phyloP scores from a whole-genome alignment of 345 rosid species.

The Rhodomyrtus tomentosa region DNA sequence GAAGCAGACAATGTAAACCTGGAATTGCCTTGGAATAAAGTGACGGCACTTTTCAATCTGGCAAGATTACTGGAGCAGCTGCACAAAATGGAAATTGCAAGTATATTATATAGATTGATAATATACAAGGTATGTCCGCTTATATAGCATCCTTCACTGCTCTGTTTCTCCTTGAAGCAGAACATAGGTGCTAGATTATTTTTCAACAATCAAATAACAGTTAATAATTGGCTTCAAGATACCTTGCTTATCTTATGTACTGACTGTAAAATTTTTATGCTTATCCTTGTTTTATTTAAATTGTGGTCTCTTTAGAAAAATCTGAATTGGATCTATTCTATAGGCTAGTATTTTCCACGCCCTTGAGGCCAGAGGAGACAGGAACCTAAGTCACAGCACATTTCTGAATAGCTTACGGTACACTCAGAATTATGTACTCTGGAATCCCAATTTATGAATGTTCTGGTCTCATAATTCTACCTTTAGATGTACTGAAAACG shows the following conservation, averaged over 20 bases:
- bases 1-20: constrained; percentile 50
- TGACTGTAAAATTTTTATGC: not conserved
- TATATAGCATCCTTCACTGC: not conserved
- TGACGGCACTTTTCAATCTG: constrained; percentile 75
- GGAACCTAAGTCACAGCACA: not conserved
- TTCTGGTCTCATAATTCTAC: not conserved
- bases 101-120: constrained; percentile 62
- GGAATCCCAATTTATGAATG: not conserved
- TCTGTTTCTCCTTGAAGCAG: not conserved
- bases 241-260: not conserved
- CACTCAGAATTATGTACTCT: not conserved
- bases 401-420: not conserved
- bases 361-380: not conserved
- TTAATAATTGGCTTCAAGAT: not conserved
- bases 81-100: constrained; percentile 59
- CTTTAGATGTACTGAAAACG: not conserved
- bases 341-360: not conserved
- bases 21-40: constrained; percentile 86
- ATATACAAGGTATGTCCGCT: constrained; percentile 60
- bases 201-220: not conserved
- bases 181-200: not conserved
- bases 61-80: constrained; percentile 90
- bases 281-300: not conserved
- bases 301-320: not conserved
- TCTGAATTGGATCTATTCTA: not conserved